Percentiles rank a stretch among this genome's conserved stretches.
These are phyloP conservation scores for Cordyceps cateniannulata DNA, from an alignment of 2,329 filamentous ascomycete species.

Conservation along the genomic window DNA sequence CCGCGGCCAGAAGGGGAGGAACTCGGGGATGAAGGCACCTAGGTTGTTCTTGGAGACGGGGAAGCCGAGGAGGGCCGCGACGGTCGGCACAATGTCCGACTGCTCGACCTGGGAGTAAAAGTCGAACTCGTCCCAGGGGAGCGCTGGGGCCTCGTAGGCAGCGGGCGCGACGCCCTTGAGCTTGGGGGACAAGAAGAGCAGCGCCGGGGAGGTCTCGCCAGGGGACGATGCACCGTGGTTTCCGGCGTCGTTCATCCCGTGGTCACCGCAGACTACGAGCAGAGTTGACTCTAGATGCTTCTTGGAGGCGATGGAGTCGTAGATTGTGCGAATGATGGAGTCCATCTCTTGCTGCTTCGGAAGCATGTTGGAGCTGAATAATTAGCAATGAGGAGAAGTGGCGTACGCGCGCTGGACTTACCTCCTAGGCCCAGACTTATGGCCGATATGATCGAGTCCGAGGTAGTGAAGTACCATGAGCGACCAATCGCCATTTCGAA, in stretches of 20 bases:
- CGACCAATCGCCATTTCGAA: constrained; percentile 77
- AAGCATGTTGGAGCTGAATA: constrained; percentile 72
- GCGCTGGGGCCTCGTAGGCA: constrained; percentile 43
- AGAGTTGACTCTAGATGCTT: constrained; percentile 70
- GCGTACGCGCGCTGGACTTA: constrained; percentile 26
- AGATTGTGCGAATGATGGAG: constrained; percentile 68
- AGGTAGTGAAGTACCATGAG: constrained; percentile 93
- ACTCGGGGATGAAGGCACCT: constrained; percentile 74
- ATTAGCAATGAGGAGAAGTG: constrained; percentile 2
- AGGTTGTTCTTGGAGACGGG: constrained; percentile 86
- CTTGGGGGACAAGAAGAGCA: constrained; percentile 87
- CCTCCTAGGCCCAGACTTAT: constrained; percentile 87
- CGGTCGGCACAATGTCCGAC: constrained; percentile 84
- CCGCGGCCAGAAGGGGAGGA: constrained; percentile 66
- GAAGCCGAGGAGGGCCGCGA: constrained; percentile 80
- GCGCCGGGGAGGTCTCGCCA: constrained; percentile 87
- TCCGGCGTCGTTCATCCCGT: constrained; percentile 99
- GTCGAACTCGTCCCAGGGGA: constrained; percentile 63
- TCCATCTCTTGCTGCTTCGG: constrained; percentile 96
- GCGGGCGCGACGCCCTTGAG: constrained; percentile 49
- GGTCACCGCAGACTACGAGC: constrained; percentile 83
- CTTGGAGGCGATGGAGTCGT: constrained; percentile 63
- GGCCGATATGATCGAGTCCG: constrained; percentile 93
- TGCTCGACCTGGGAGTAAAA: constrained; percentile 87
- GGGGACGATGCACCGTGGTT: constrained; percentile 93